These are phyloP conservation scores for Cajanus cajan DNA, from an alignment of 306 rosid genomes.

Conservation along the genomic window DNA sequence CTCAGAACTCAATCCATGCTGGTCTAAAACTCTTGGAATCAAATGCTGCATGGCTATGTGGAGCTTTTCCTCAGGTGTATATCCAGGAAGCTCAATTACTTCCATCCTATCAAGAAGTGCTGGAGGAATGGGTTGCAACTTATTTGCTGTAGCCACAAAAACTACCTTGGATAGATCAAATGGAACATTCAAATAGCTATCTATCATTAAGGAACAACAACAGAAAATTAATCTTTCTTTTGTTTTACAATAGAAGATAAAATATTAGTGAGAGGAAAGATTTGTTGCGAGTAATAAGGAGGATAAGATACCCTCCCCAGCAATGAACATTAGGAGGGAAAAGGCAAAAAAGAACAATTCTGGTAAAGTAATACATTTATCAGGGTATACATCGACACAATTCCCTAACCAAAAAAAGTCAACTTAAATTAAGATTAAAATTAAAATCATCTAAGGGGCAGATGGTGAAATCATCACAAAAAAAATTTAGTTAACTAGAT, in stretches of 20 bases:
- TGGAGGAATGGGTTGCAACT: conserved; percentile 90
- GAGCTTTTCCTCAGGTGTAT: conserved; percentile 94
- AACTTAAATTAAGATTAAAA: conserved; percentile 3
- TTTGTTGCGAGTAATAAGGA: background rate
- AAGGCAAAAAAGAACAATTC: background rate
- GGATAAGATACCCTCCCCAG: conserved; percentile 4
- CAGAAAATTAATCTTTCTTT: background rate
- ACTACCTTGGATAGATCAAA: conserved; percentile 92
- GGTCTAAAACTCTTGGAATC: conserved; percentile 94
- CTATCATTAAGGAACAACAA: conserved; percentile 60
- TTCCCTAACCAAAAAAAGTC: background rate
- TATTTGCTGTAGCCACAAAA: conserved; percentile 97
- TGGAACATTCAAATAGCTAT: conserved; percentile 95
- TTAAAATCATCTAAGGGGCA: conserved; percentile 18
- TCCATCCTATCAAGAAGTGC: conserved; percentile 97
- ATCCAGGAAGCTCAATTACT: conserved; percentile 97
- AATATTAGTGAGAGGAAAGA: background rate
- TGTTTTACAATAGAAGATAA: background rate
- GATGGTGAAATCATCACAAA: background rate
- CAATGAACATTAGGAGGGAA: background rate
- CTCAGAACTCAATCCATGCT: conserved; percentile 85
- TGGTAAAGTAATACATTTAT: background rate
- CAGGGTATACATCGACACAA: background rate
- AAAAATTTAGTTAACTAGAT: background rate
- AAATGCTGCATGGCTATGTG: conserved; percentile 89